Base-by-base conservation (phyloP, 2,329 filamentous ascomycete genomes). In the Venturia nashicola region DNA sequence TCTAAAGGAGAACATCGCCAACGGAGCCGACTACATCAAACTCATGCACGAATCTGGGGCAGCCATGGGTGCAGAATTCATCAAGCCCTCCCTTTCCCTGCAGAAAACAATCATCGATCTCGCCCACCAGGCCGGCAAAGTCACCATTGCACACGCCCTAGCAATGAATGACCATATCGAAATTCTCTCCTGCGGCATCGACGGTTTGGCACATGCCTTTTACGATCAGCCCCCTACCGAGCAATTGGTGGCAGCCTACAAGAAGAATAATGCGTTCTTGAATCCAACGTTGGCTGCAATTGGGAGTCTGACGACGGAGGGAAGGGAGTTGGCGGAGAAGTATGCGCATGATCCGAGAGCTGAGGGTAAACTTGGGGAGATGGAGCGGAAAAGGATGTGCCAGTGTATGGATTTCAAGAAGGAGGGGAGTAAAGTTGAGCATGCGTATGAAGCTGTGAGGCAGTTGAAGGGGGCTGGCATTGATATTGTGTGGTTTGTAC, bases 41-140 rank as follows among this genome's bases (percentile, higher is more conserved):
- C 69, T 82, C 59, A 79, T 82, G 74, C 78, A 82, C 66, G 80
- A 82, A 66, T 74, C 72, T 61, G 80, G 80, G 3, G 72, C 68
- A 8, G 69, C 72, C 9, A 71, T 81, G 69, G 74, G 75, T 2
- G 64, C 70, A 36, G 65, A 72, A 8, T 72, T 79, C 20, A 66
- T 68, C 5, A 71, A 77, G 42, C 79, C 79, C 0, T 72, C 74
- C 0, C 64, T 77, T 5, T 73, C 77, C 55, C 71, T 83, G 5
- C 79, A 82, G 65, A 74, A 71, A 60, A 74, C 73, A 3, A 72
- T 82, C 23, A 72, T 82, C 43, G 69, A 73, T 5, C 74, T 77
- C 61, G 71, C 77, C 0, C 74, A 74, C 36, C 69, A 68, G 48
- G 68, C 73, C 12, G 73, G 74, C 6, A 72, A 76, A 34, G 62